phyloP scores from a whole-genome alignment of 345 rosid genomes.

The Eucalyptus curtisii region DNA sequence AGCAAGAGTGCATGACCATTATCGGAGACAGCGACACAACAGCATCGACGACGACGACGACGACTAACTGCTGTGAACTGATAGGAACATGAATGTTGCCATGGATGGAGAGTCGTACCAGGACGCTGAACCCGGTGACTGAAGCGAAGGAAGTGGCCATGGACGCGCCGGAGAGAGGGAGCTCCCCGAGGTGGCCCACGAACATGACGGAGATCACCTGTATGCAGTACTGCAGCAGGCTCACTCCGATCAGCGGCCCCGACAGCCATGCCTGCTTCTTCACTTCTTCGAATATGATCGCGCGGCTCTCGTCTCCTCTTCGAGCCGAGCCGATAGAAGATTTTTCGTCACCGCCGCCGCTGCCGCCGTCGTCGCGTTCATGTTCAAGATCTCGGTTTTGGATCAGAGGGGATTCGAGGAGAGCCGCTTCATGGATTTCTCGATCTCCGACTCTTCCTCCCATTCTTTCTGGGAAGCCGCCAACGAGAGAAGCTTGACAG shows the following conservation, averaged over 20 bases:
- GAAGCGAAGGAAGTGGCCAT: slow-evolving; percentile 38
- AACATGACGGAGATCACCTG: slow-evolving; percentile 32
- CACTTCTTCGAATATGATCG: slow-evolving; percentile 9
- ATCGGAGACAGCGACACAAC: background rate
- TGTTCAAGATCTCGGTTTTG: background rate
- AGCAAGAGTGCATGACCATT: background rate
- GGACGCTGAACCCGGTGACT: slow-evolving; percentile 27
- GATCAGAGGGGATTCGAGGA: background rate
- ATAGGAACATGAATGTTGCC: background rate
- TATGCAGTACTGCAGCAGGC: slow-evolving; percentile 20
- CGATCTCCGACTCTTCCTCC: background rate
- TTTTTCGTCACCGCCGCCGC: too few species aligned
- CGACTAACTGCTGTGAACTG: background rate
- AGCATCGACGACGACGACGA: too few species aligned
- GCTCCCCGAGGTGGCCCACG: slow-evolving; percentile 36
- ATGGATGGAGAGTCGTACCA: slow-evolving; percentile 4
- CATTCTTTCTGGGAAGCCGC: background rate
- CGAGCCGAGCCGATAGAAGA: background rate
- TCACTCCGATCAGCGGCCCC: slow-evolving; percentile 28
- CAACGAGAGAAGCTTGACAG: background rate
- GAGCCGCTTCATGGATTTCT: background rate
- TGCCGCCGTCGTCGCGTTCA: background rate
- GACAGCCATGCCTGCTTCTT: slow-evolving; percentile 19
- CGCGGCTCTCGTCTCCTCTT: background rate
- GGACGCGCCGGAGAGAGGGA: slow-evolving; percentile 30